Base-by-base conservation (phyloP, 2,329 filamentous ascomycete species). In the Botrytis fragariae region DNA sequence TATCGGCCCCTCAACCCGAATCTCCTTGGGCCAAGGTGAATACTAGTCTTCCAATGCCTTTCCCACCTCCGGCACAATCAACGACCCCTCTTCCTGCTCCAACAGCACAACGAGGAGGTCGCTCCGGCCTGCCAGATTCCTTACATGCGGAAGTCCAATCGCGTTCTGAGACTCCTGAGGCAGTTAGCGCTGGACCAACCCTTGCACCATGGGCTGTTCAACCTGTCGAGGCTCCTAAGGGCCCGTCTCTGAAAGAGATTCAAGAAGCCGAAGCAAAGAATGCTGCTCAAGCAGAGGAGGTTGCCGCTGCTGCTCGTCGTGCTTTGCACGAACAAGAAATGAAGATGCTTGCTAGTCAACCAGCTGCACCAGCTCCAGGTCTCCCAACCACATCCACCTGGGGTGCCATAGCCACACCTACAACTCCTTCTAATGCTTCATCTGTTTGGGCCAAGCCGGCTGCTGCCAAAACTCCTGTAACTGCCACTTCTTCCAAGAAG, bases 171-270 rank as follows among this genome's bases (percentile, higher is more conserved):
- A 97, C 94, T 0, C 95, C 93, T 3, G 89, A 91, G 61, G 84
- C 84, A 22, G 81, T 83, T 81, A 61, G 80, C 81, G 71, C 81
- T 3, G 69, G 60, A 42, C 89, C 94, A 6, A 93, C 95, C 0
- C 85, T 98, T 77, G 96, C 96, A 0, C 96, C 96, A 0, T 99
- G 96, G 96, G 96, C 96, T 8, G 96, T 96, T 82, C 94, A 98
- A 76, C 88, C 88, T 4, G 91, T 92, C 67, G 87, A 90, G 74
- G 84, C 87, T 37, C 90, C 93, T 59, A 97, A 93, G 82, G 95
- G 94, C 0, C 96, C 95, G 3, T 98, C 95, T 74, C 85, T 99
- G 75, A 97, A 94, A 84, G 95, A 99, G 81, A 99, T 99, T 37
- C 96, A 99, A 82, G 95, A 97, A 82, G 92, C 93, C 7, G 96